phyloP scores from a whole-genome alignment of 2,329 filamentous ascomycete genomes.

The Aspergillus ochraceoroseus region DNA sequence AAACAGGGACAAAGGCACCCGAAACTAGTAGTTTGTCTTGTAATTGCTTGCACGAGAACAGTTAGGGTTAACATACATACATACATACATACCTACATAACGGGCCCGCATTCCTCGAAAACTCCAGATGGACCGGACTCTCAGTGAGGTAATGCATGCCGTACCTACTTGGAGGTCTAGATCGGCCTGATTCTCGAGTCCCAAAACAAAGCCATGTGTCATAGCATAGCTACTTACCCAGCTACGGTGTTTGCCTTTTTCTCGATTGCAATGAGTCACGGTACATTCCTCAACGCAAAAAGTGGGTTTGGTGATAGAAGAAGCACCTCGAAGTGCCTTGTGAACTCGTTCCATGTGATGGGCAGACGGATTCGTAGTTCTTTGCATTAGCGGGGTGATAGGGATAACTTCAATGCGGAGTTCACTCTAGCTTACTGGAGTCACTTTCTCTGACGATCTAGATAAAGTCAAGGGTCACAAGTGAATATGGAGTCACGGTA shows the following conservation, averaged over 20 bases:
- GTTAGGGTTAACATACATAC: background rate
- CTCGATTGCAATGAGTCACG: background rate
- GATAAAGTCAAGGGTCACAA: no score
- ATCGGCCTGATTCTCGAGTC: slow-evolving; percentile 8
- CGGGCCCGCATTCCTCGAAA: slow-evolving; percentile 2
- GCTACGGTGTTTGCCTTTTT: slow-evolving; percentile 6
- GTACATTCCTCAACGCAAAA: background rate
- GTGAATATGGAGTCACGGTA: no score
- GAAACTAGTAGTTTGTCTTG: no score
- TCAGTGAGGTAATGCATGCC: slow-evolving; percentile 7
- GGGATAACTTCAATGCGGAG: background rate
- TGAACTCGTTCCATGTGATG: slow-evolving; percentile 3
- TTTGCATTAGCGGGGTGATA: background rate
- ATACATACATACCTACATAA: background rate
- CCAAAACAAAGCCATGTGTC: slow-evolving; percentile 9
- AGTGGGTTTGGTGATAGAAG: no score
- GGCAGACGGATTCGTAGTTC: slow-evolving; percentile 4
- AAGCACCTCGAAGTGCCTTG: slow-evolving; percentile 7
- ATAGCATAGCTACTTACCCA: slow-evolving; percentile 6
- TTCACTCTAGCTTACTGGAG: background rate
- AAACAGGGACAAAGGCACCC: no score
- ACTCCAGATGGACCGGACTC: slow-evolving; percentile 7
- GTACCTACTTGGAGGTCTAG: no score
- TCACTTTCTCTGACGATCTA: no score
- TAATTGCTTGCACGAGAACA: background rate